Percentiles rank a stretch among this genome's conserved stretches.
phyloP scores from a whole-genome alignment of 345 rosid species.

The Eucalyptus grandis region DNA sequence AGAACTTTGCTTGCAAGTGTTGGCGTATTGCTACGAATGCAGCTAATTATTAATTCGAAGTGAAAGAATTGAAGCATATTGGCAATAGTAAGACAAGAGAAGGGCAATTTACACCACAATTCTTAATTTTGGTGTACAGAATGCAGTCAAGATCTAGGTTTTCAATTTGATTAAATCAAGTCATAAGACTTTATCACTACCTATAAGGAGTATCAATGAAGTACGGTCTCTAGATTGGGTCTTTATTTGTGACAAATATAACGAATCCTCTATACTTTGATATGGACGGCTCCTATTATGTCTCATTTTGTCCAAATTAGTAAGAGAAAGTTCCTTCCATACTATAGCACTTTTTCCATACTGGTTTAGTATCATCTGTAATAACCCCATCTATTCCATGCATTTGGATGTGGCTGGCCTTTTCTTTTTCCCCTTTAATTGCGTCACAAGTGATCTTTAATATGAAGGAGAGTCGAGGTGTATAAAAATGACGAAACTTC shows the following conservation, averaged over 20 bases:
- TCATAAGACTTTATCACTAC: background rate
- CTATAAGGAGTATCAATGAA: background rate
- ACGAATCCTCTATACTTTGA: background rate
- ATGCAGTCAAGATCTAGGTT: background rate
- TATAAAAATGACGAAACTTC: background rate
- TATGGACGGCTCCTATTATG: background rate
- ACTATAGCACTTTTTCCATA: background rate
- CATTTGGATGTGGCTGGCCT: background rate
- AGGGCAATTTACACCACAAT: background rate
- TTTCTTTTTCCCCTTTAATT: background rate
- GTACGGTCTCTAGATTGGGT: background rate
- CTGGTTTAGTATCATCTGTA: background rate
- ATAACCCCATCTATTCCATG: background rate
- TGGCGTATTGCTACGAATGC: background rate
- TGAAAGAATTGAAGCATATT: background rate
- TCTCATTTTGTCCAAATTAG: background rate
- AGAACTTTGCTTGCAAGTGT: background rate
- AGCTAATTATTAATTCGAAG: background rate
- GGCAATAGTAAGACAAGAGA: background rate
- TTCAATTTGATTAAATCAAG: background rate
- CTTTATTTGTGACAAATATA: background rate
- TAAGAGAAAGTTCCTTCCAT: background rate
- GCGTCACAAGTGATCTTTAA: background rate
- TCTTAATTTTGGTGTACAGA: background rate
- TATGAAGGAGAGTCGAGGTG: background rate